phyloP scores from a whole-genome alignment of 1,284 basidiomycete species.

The Fomitiporia mediterranea region DNA sequence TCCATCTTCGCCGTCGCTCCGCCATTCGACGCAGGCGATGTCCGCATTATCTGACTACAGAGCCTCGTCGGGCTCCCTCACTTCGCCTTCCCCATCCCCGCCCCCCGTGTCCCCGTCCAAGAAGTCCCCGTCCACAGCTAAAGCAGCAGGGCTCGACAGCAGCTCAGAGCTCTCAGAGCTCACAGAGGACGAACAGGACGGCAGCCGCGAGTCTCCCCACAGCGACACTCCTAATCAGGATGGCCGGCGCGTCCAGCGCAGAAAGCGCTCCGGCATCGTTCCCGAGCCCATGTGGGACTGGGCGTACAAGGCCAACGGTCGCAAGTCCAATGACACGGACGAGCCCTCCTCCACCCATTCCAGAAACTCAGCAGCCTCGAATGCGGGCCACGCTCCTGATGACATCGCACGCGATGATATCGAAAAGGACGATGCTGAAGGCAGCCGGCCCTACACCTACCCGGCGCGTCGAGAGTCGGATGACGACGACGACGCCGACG shows the following conservation, averaged over 20 bases:
- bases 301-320: slow-evolving; percentile 46
- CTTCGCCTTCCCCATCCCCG: slow-evolving; percentile 50
- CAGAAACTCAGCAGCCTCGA: slow-evolving; percentile 53
- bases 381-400: slow-evolving; percentile 40
- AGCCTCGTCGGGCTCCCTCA: slow-evolving; percentile 59
- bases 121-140: slow-evolving; percentile 21
- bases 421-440: slow-evolving; percentile 20
- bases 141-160: slow-evolving; percentile 40
- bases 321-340: slow-evolving; percentile 23
- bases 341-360: slow-evolving; percentile 32
- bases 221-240: slow-evolving; percentile 10
- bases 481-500: slow-evolving; percentile 5
- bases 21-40: slow-evolving; percentile 26
- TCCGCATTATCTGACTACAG: slow-evolving; percentile 49
- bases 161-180: slow-evolving; percentile 77
- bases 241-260: slow-evolving; percentile 35
- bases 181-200: slow-evolving; percentile 65
- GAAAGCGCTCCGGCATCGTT: slow-evolving; percentile 62
- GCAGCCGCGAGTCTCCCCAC: slow-evolving; percentile 12
- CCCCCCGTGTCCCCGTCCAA: slow-evolving; percentile 28
- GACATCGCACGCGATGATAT: slow-evolving; percentile 29
- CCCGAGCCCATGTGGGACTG: slow-evolving; percentile 77
- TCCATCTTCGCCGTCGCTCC: slow-evolving; percentile 9
- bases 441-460: background rate
- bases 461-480: slow-evolving; percentile 3